Conservation (phyloP, 2,329 filamentous ascomycete species). For the Botryosphaeria dothidea region DNA sequence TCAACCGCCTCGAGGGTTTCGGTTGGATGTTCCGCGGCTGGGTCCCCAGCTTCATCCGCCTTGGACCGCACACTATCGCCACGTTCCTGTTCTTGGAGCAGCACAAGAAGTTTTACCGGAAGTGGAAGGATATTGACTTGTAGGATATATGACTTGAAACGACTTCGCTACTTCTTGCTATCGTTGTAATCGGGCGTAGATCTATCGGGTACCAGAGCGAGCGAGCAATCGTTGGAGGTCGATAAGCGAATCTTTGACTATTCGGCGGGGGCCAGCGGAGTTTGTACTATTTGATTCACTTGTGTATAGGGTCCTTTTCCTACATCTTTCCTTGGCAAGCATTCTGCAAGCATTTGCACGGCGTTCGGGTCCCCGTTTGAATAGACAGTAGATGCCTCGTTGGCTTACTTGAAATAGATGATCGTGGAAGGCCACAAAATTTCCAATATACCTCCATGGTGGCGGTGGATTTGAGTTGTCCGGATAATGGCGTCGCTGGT, state of each 20-base stretch:
- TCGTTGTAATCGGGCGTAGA: background rate
- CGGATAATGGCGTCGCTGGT: too few relatives aligned
- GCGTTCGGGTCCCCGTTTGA: slow-evolving; percentile 12
- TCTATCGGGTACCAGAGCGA: background rate
- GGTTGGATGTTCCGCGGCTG: slow-evolving; percentile 89
- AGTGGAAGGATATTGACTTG: background rate
- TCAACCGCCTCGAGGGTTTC: slow-evolving; percentile 70
- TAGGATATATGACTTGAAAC: background rate
- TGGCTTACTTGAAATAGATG: slow-evolving; percentile 2
- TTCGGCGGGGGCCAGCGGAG: background rate
- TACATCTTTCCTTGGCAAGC: background rate
- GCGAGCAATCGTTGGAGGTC: background rate
- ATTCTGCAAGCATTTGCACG: slow-evolving; percentile 15
- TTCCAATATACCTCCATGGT: background rate
- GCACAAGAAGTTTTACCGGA: slow-evolving; percentile 72
- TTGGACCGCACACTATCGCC: slow-evolving; percentile 77
- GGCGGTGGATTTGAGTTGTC: background rate
- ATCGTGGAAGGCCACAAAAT: background rate
- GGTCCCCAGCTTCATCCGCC: slow-evolving; percentile 73
- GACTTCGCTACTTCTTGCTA: background rate
- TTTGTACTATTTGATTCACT: background rate
- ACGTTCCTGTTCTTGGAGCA: slow-evolving; percentile 86
- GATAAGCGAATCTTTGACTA: background rate
- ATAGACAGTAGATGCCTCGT: slow-evolving; percentile 8
- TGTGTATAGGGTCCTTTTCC: background rate